Conservation (phyloP, 2,329 filamentous ascomycete species). For the Graphiopsis chlorocephala region DNA sequence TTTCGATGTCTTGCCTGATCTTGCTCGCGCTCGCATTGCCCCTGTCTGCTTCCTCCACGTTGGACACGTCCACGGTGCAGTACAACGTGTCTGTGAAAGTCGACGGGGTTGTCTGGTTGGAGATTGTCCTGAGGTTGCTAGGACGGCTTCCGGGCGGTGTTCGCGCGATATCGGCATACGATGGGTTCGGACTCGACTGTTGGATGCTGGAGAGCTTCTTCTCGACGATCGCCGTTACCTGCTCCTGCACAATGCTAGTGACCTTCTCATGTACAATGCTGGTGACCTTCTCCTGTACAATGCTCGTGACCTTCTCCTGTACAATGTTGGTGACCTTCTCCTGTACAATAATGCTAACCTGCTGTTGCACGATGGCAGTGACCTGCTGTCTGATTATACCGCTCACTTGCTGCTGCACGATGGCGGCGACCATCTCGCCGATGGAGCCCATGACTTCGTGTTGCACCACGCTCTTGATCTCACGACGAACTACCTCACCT, state of each 20-base stretch:
- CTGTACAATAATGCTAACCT: background rate
- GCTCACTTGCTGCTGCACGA: background rate
- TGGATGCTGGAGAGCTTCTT: background rate
- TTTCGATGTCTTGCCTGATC: constrained; percentile 13
- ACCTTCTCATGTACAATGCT: constrained; percentile 13
- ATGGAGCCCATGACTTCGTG: background rate
- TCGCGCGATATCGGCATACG: constrained; percentile 10
- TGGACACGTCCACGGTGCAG: constrained; percentile 15
- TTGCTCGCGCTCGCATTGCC: constrained; percentile 4
- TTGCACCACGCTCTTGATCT: background rate
- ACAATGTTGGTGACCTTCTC: constrained; percentile 5
- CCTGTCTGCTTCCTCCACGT: constrained; percentile 16
- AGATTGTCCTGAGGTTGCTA: constrained; percentile 10
- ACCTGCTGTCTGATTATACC: background rate
- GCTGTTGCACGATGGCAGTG: background rate
- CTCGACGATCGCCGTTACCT: background rate
- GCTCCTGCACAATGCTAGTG: background rate
- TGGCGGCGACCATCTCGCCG: background rate
- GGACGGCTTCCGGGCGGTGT: constrained; percentile 13
- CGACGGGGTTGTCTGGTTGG: constrained; percentile 9
- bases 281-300: constrained; percentile 14
- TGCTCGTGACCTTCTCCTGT: background rate
- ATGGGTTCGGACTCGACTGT: background rate
- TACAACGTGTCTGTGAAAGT: constrained; percentile 12
- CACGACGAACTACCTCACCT: background rate